These are phyloP conservation scores for Cocos nucifera DNA, from an alignment of 176 grass and related monocot genomes.

Conservation along the genomic window DNA sequence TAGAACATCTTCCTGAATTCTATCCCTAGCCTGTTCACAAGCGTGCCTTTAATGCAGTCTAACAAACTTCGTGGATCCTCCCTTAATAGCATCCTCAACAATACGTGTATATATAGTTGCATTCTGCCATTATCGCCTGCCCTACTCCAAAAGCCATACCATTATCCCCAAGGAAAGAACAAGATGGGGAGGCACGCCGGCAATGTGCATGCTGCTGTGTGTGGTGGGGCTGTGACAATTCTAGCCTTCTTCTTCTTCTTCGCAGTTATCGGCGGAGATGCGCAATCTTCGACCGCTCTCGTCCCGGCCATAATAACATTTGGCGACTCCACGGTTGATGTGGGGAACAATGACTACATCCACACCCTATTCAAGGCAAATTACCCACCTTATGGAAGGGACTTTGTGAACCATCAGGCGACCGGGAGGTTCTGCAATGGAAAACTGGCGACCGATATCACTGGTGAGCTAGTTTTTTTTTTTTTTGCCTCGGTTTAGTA, in stretches of 20 bases:
- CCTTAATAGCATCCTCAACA: no score
- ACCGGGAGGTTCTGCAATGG: constrained; percentile 98
- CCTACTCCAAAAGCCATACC: no score
- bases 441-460: constrained; percentile 82
- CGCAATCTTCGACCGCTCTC: constrained; percentile 35
- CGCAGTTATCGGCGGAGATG: constrained; percentile 8
- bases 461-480: constrained; percentile 39
- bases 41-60: no score
- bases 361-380: constrained; percentile 70
- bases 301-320: constrained; percentile 79
- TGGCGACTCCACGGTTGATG: constrained; percentile 75
- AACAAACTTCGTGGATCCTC: no score
- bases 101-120: no score
- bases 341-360: constrained; percentile 93
- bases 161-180: no score
- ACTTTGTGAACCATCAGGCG: constrained; percentile 57
- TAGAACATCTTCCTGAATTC: no score
- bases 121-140: no score
- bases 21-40: no score
- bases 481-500: background rate
- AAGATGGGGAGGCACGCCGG: constrained; percentile 19
- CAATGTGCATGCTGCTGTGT: constrained; percentile 6
- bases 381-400: constrained; percentile 80
- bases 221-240: constrained; percentile 13
- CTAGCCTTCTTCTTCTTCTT: constrained; percentile 37